Conservation (phyloP, 441 rosid species). For the Isatis lusitanica region DNA sequence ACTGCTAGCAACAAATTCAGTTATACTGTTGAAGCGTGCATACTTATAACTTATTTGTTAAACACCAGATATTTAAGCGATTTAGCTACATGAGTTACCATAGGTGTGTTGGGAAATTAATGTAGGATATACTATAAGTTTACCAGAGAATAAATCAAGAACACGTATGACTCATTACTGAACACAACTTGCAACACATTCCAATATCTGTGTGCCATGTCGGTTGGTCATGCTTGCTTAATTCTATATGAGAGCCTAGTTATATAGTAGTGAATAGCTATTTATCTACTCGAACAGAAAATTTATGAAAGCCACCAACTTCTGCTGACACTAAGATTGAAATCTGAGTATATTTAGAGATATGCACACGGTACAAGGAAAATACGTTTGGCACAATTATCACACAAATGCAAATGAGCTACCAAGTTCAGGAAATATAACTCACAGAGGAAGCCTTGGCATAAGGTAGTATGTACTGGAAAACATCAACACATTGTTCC, state of each 20-base stretch:
- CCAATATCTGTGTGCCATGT: conserved; percentile 9
- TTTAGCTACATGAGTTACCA: conserved; percentile 7
- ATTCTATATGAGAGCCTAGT: conserved; percentile 20
- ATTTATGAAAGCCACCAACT: background rate
- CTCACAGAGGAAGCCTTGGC: conserved; percentile 96
- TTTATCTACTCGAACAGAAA: background rate
- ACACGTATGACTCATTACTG: conserved; percentile 9
- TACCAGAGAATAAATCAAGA: conserved; percentile 6
- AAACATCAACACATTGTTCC: conserved; percentile 98
- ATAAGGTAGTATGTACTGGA: conserved; percentile 89
- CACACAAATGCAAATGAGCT: conserved; percentile 12
- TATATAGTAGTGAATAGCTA: conserved; percentile 13
- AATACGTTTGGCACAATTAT: conserved; percentile 6
- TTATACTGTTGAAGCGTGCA: conserved; percentile 15
- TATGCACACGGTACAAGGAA: conserved; percentile 27
- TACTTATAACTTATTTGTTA: conserved; percentile 7
- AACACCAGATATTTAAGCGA: conserved; percentile 3
- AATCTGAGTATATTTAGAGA: background rate
- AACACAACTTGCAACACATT: conserved; percentile 12
- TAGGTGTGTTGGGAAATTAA: conserved; percentile 14
- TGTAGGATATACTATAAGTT: conserved; percentile 12
- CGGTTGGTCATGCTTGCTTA: conserved; percentile 17
- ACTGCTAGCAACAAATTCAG: conserved; percentile 9
- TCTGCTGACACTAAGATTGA: conserved; percentile 2
- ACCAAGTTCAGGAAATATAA: conserved; percentile 38